A percentile compares a stretch with the other conserved stretches of the same genome.
Conservation (phyloP, 2,329 filamentous ascomycete species). For the Aureobasidium uvarum region DNA sequence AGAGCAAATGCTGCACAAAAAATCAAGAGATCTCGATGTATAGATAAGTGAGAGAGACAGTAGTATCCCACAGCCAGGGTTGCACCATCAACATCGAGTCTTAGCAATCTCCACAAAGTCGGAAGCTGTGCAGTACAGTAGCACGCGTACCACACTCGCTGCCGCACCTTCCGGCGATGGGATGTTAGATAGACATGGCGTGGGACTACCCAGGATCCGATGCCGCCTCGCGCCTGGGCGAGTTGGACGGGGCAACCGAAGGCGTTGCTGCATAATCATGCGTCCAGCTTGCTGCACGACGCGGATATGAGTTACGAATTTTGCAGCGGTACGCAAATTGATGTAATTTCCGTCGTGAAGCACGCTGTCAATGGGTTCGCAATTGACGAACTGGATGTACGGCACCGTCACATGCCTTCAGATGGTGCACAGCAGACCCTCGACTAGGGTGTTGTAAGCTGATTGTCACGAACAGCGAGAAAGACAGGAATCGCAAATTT, state of each 20-base stretch:
- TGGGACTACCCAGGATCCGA: conserved; percentile 6
- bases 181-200: neutral
- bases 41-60: too few relatives aligned
- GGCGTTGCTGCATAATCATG: conserved; percentile 21
- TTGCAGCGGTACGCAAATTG: conserved; percentile 8
- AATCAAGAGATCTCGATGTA: neutral
- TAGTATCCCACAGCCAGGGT: neutral
- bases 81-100: neutral
- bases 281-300: conserved; percentile 1
- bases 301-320: neutral
- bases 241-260: conserved; percentile 8
- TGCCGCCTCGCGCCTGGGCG: conserved; percentile 18
- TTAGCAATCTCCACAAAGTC: too few relatives aligned
- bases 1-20: neutral
- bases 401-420: conserved; percentile 1
- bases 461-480: neutral
- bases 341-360: conserved; percentile 12
- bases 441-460: neutral
- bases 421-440: neutral
- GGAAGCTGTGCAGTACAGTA: neutral
- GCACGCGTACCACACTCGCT: conserved; percentile 1
- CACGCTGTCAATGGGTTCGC: neutral
- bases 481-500: neutral
- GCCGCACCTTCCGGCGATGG: conserved; percentile 1
- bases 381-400: neutral